Conservation (phyloP, 2,329 filamentous ascomycete genomes). For the Cytospora leucostoma region DNA sequence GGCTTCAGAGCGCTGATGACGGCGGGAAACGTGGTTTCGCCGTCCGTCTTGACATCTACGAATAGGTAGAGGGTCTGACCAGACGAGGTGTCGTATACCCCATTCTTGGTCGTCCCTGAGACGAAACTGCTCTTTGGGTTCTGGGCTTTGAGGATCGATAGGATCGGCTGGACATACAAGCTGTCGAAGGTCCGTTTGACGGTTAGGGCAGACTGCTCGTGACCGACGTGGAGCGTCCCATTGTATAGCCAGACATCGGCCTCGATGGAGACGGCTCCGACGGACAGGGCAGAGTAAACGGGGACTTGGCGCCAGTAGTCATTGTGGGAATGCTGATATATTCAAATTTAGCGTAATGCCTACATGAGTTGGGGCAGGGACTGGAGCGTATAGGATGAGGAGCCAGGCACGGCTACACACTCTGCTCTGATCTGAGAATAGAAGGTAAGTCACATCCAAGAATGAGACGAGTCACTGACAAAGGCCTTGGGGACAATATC, state of each 20-base stretch:
- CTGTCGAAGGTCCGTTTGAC: constrained; percentile 56
- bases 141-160: constrained; percentile 54
- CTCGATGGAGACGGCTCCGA: constrained; percentile 64
- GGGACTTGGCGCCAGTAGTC: constrained; percentile 70
- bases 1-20: constrained; percentile 56
- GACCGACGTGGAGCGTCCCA: constrained; percentile 61
- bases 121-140: constrained; percentile 52
- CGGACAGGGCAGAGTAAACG: constrained; percentile 60
- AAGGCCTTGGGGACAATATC: constrained; percentile 57
- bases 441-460: not conserved
- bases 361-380: not conserved
- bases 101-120: constrained; percentile 44
- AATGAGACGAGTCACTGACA: constrained; percentile 2
- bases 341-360: not conserved
- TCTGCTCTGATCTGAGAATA: not conserved
- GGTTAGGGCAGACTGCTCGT: constrained; percentile 56
- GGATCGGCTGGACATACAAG: constrained; percentile 64
- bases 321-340: constrained; percentile 60
- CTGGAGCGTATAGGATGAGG: not conserved
- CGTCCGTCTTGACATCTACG: constrained; percentile 66
- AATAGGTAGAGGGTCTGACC: constrained; percentile 59
- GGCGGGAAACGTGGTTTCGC: constrained; percentile 50
- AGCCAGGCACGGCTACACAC: too few species aligned
- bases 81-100: constrained; percentile 56
- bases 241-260: constrained; percentile 67